Percentiles rank a stretch among this genome's conserved stretches.
These are phyloP conservation scores for Zygnema circumcarinatum DNA, from an alignment of 139 green algal species.

Conservation along the genomic window DNA sequence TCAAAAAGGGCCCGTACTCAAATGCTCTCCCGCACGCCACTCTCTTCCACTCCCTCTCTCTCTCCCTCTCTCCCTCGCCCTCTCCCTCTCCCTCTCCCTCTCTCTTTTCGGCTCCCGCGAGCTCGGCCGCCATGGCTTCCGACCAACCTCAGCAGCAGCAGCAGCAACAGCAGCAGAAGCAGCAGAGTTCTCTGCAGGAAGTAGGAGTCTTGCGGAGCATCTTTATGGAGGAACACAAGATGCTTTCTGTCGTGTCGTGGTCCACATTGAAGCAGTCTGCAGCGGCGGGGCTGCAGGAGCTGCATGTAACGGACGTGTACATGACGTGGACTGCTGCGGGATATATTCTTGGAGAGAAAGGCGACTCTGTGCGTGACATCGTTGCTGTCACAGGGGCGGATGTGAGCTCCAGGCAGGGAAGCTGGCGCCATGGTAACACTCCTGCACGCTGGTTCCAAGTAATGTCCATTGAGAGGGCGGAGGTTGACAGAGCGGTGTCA, in stretches of 20 bases:
- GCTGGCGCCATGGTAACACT: background rate
- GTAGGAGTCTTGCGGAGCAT: too few species aligned
- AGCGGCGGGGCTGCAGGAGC: background rate
- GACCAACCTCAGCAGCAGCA: too few species aligned
- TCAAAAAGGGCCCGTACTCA: too few species aligned
- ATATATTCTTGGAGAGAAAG: background rate
- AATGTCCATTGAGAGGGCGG: background rate
- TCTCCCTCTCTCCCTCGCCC: too few species aligned
- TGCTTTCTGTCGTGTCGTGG: background rate
- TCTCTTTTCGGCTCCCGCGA: too few species aligned
- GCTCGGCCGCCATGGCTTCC: too few species aligned
- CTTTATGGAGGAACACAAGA: background rate
- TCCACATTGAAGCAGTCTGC: background rate
- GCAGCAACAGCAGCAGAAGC: too few species aligned
- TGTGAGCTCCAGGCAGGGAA: background rate
- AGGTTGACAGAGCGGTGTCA: background rate
- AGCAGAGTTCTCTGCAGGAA: too few species aligned
- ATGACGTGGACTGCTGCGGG: background rate
- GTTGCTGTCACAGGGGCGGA: background rate
- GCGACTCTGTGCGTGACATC: background rate
- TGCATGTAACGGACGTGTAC: background rate
- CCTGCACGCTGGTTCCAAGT: background rate
- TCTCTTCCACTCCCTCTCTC: too few species aligned
- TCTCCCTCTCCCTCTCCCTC: too few species aligned
- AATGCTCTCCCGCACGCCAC: too few species aligned